These are phyloP conservation scores for Hymenoscyphus linearis DNA, from an alignment of 2,329 filamentous ascomycete genomes.

Conservation along the genomic window DNA sequence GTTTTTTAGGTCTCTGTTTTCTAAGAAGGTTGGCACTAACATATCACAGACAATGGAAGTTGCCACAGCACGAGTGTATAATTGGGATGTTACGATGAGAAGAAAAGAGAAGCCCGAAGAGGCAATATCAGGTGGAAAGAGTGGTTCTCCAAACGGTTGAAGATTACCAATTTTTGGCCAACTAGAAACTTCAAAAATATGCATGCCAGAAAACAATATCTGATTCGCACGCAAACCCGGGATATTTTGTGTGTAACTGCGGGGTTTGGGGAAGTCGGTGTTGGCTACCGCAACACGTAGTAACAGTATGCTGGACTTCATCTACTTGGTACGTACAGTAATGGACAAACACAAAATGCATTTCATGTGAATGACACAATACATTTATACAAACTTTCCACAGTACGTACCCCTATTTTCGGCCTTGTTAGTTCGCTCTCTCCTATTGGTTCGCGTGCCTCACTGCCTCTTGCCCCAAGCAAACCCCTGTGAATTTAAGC, in stretches of 20 bases:
- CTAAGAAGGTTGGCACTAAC: constrained; percentile 8
- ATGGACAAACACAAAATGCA: background rate
- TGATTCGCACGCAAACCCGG: background rate
- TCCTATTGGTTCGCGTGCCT: constrained; percentile 5
- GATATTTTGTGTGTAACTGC: background rate
- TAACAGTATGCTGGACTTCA: background rate
- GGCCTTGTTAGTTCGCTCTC: background rate
- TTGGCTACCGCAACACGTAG: background rate
- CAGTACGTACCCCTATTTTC: background rate
- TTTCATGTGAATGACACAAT: background rate
- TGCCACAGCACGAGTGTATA: constrained; percentile 94
- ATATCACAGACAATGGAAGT: constrained; percentile 65
- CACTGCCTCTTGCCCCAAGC: constrained; percentile 2
- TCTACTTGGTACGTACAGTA: no score
- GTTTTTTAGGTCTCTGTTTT: constrained; percentile 28
- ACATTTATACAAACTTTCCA: background rate
- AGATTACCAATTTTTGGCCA: constrained; percentile 1
- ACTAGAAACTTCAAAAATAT: constrained; percentile 3
- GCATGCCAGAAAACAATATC: background rate
- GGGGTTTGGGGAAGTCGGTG: background rate
- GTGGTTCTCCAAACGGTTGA: constrained; percentile 32
- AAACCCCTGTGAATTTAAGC: constrained; percentile 6
- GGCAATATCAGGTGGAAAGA: constrained; percentile 30
- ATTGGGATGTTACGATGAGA: constrained; percentile 96
- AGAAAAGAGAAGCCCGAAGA: constrained; percentile 77